Evolutionary conservation across 768 basidiomycete genomes (phyloP).

Genomic region (Boletus edulis): DNA sequence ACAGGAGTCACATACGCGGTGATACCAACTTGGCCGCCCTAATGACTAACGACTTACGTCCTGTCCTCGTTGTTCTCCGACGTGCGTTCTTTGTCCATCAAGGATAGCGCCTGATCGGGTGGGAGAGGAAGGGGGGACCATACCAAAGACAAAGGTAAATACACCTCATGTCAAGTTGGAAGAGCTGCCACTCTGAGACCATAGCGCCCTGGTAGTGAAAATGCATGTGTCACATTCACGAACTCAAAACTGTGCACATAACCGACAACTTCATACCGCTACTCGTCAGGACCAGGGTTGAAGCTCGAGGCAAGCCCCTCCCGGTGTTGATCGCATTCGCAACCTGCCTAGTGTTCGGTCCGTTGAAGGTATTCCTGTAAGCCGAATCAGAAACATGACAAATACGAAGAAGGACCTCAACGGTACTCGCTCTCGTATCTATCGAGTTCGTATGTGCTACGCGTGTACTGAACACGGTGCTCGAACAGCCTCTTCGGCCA

Average conservation of each 20-base stretch:
- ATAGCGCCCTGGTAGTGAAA: no score
- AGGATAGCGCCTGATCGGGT: no score
- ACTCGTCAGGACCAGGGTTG: neutral
- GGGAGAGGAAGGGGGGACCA: no score
- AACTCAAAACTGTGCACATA: neutral
- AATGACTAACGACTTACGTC: no score
- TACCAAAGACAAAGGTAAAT: no score
- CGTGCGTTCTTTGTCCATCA: no score
- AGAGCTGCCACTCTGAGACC: no score
- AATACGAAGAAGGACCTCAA: neutral
- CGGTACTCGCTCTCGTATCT: constrained; percentile 58
- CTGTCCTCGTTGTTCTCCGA: no score
- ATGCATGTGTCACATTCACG: no score
- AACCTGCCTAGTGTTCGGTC: constrained; percentile 74
- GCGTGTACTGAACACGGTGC: constrained; percentile 62
- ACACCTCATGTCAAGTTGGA: no score
- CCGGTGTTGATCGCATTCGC: constrained; percentile 75
- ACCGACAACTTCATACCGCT: neutral
- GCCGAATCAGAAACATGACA: neutral
- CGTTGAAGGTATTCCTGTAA: constrained; percentile 68
- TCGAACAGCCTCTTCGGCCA: constrained; percentile 55
- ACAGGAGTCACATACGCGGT: no score
- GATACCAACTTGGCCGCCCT: no score
- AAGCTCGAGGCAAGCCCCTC: constrained; percentile 53
- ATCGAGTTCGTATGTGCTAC: constrained; percentile 63